Conservation (phyloP, 805 yeast species). For the Saturnispora hagleri region DNA sequence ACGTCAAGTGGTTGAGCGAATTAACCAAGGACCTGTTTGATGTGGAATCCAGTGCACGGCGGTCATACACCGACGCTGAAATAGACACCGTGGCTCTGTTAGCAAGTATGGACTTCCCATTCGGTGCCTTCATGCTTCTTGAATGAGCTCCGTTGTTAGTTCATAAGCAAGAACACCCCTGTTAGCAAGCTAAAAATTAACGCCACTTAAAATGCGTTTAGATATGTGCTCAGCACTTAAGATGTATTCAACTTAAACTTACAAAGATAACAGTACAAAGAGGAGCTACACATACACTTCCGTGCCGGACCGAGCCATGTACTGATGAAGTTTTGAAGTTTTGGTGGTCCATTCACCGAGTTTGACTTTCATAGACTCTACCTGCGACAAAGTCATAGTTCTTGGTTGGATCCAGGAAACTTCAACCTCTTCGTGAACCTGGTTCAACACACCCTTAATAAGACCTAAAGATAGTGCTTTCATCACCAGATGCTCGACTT, state of each 20-base stretch:
- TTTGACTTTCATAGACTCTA: constrained; percentile 63
- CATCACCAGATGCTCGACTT: constrained; percentile 86
- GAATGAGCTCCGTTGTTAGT: not conserved
- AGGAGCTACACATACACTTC: constrained; percentile 45
- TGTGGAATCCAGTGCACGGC: constrained; percentile 87
- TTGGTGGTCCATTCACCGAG: constrained; percentile 70
- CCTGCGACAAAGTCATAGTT: constrained; percentile 75
- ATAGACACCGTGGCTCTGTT: constrained; percentile 92
- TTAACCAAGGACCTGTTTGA: constrained; percentile 84
- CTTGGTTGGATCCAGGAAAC: constrained; percentile 96
- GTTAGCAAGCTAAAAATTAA: not conserved
- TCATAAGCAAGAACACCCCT: not conserved
- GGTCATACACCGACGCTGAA: constrained; percentile 79
- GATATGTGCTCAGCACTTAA: not conserved
- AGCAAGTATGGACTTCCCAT: constrained; percentile 64
- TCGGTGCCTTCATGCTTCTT: constrained; percentile 72
- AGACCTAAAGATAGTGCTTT: constrained; percentile 80
- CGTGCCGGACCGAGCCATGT: constrained; percentile 52
- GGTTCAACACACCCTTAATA: constrained; percentile 85
- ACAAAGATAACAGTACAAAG: not conserved
- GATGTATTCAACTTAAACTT: not conserved
- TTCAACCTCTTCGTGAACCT: constrained; percentile 66
- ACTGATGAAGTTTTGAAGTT: constrained; percentile 55
- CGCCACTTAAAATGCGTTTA: not conserved
- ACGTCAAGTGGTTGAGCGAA: constrained; percentile 83